phyloP scores from a whole-genome alignment of 257 asterid species.

The Jaltomata sinuosa region DNA sequence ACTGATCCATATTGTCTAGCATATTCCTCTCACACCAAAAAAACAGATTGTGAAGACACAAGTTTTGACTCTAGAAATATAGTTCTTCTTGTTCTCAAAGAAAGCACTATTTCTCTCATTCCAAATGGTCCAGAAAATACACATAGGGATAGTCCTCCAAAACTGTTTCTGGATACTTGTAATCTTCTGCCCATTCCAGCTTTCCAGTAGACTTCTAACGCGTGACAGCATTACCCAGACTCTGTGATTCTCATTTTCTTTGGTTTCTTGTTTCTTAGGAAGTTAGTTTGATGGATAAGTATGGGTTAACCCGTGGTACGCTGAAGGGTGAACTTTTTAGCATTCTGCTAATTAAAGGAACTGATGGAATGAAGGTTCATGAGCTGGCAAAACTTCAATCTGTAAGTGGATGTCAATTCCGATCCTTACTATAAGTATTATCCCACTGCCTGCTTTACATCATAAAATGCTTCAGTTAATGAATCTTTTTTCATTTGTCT shows the following conservation, averaged over 20 bases:
- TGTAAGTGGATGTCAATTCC: constrained; percentile 40
- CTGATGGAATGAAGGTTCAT: constrained; percentile 63
- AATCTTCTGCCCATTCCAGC: too few species aligned
- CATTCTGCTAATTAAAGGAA: constrained; percentile 61
- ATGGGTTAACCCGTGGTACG: constrained; percentile 72
- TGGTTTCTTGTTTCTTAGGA: constrained; percentile 40
- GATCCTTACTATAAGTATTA: background rate
- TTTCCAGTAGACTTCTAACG: too few species aligned
- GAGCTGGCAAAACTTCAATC: constrained; percentile 67
- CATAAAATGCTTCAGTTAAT: background rate
- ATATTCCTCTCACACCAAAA: too few species aligned
- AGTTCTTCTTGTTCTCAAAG: too few species aligned
- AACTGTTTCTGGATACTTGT: too few species aligned
- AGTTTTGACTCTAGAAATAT: too few species aligned
- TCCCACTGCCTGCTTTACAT: background rate
- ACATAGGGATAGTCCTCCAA: too few species aligned
- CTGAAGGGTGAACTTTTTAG: constrained; percentile 80
- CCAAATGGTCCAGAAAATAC: too few species aligned
- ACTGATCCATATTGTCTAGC: too few species aligned
- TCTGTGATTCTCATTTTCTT: background rate
- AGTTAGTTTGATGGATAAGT: constrained; percentile 64
- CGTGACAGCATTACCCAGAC: too few species aligned
- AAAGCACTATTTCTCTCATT: too few species aligned
- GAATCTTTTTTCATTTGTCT: background rate
- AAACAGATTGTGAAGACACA: too few species aligned